Base-by-base conservation (phyloP, 2,329 filamentous ascomycete genomes). In the Zymoseptoria ardabiliae region DNA sequence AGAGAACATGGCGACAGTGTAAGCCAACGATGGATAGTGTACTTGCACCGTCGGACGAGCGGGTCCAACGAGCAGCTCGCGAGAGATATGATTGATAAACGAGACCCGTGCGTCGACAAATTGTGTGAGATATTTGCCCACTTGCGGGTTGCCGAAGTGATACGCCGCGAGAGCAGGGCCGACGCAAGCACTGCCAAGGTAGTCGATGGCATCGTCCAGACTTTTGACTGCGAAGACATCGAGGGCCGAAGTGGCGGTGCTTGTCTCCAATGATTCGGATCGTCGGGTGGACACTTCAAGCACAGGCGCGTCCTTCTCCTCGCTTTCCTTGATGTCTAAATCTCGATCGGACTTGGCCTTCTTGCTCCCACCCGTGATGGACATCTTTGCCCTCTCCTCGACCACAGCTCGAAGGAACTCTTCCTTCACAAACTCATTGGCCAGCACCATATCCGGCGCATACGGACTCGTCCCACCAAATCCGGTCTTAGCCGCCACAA, bases 381-480 rank as follows among this genome's bases (percentile, higher is more conserved):
- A 62, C 35, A 69, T 70, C 3, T 65, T 68, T 11, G 73, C 70
- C 0, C 70, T 68, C 28, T 78, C 74, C 45, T 74, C 72, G 13
- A 79, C 69, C 4, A 79, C 75, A 0, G 79, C 78, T 53, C 80
- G 75, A 0, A 83, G 69, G 63, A 87, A 85, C 0, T 77, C 75
- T 57, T 80, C 76, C 72, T 82, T 81, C 3, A 78, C 75, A 60
- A 80, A 87, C 62, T 87, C 85, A 61, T 87, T 85, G n/a, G 88
- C 84, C 0, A 87, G 71, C 0, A 87, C 80, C 0, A 86, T 28
- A 65, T 87, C 84, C 0, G 85, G 85, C 0, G 83, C 81, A 66
- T 86, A 87, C 0, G 83, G 78, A 0, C 84, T 86, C 2, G 71
- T 75, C 2, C 84, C 84, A 1, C 79, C 75, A 28, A 85, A 82